phyloP scores from a whole-genome alignment of 176 grass and related monocot genomes.

The Phoenix roebelenii region DNA sequence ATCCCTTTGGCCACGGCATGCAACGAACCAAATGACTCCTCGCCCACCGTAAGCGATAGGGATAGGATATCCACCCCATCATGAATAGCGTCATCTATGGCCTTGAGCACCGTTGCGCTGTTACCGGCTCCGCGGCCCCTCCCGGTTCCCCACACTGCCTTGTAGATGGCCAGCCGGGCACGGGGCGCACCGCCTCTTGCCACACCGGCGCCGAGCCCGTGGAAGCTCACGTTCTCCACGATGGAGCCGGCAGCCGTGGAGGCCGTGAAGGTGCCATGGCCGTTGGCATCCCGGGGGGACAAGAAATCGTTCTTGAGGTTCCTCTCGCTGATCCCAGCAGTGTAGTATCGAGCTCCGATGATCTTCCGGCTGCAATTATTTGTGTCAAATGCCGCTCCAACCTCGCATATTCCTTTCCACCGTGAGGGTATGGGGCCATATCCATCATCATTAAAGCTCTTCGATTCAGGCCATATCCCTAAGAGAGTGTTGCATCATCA shows the following conservation, averaged over 20 bases:
- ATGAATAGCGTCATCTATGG: slow-evolving; percentile 8
- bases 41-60: not conserved
- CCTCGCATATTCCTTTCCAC: slow-evolving; percentile 26
- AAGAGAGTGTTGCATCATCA: not conserved
- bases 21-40: not conserved
- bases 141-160: slow-evolving; percentile 10
- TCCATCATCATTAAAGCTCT: slow-evolving; percentile 16
- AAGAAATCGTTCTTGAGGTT: slow-evolving; percentile 13
- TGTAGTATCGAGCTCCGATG: slow-evolving; percentile 28
- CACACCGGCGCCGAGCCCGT: not conserved
- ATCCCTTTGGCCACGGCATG: not conserved
- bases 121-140: not conserved
- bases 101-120: not conserved
- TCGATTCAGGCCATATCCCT: slow-evolving; percentile 35
- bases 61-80: slow-evolving; percentile 27
- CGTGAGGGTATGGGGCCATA: slow-evolving; percentile 7
- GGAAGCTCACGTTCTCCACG: slow-evolving; percentile 1
- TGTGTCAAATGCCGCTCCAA: slow-evolving; percentile 7
- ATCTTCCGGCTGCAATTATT: slow-evolving; percentile 26
- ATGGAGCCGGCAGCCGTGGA: slow-evolving; percentile 1
- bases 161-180: slow-evolving; percentile 25
- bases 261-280: slow-evolving; percentile 24
- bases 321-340: not conserved
- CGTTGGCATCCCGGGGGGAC: slow-evolving; percentile 8
- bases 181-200: not conserved